Evolutionary conservation across 306 rosid genomes (phyloP).

Genomic region (Cucumis hystrix): DNA sequence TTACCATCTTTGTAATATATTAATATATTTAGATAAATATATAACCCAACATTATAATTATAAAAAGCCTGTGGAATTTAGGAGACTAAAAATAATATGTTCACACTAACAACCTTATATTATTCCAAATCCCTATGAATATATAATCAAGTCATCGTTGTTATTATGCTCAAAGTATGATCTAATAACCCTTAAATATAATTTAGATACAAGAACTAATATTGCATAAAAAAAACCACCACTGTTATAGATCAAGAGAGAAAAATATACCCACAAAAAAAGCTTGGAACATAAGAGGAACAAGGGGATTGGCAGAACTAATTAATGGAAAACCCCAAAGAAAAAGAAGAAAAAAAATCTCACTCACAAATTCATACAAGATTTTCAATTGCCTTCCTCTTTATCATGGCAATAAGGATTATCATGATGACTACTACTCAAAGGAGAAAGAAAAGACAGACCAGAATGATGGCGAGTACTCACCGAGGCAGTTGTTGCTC

Average conservation of each 20-base stretch:
- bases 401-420: constrained; percentile 18
- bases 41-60: background rate
- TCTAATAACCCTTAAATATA: too few species aligned
- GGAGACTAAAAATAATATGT: background rate
- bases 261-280: too few species aligned
- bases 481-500: background rate
- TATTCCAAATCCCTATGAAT: background rate
- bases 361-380: background rate
- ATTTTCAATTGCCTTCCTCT: constrained; percentile 13
- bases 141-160: background rate
- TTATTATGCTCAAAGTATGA: too few species aligned
- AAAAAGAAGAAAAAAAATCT: background rate
- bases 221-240: background rate
- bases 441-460: constrained; percentile 24
- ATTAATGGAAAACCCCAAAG: background rate
- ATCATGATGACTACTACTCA: constrained; percentile 8
- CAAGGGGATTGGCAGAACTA: background rate
- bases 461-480: background rate
- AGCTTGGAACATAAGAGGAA: background rate
- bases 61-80: background rate
- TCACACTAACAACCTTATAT: background rate
- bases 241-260: background rate
- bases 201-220: background rate
- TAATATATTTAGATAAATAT: background rate
- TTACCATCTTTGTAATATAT: background rate